Conservation (phyloP, 768 basidiomycete genomes). For the Grammothele lineata region DNA sequence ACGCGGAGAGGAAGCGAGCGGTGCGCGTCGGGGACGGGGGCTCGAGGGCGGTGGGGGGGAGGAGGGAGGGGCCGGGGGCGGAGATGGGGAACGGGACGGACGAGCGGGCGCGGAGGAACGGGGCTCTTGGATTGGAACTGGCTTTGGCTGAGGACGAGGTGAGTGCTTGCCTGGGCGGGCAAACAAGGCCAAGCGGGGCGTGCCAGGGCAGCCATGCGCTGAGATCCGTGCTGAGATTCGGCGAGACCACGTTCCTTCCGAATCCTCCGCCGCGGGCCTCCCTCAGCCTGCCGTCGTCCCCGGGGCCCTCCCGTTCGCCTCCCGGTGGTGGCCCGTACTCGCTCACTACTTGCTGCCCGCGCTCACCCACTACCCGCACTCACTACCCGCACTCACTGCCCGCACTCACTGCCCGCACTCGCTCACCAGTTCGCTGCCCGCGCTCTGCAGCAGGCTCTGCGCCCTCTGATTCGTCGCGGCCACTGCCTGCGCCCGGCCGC, state of each 20-base stretch:
- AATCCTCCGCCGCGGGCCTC: neutral
- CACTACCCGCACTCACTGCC: neutral
- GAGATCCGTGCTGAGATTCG: neutral
- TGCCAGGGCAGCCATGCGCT: neutral
- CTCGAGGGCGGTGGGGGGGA: neutral
- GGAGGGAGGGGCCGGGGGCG: neutral
- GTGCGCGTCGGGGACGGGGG: neutral
- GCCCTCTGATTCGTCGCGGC: too few relatives aligned
- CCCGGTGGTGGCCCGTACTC: constrained; percentile 1
- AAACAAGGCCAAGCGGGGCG: constrained; percentile 20
- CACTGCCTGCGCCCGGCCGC: too few relatives aligned
- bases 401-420: neutral
- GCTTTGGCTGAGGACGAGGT: too few relatives aligned
- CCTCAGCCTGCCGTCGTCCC: too few relatives aligned
- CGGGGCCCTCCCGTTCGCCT: neutral
- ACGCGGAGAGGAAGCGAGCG: neutral
- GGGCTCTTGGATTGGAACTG: too few relatives aligned
- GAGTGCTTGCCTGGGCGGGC: constrained; percentile 1
- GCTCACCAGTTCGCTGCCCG: neutral
- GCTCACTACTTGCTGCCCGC: too few relatives aligned
- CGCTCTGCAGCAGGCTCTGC: too few relatives aligned
- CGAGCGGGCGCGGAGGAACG: too few relatives aligned
- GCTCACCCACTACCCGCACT: too few relatives aligned
- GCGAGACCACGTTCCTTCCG: constrained; percentile 5
- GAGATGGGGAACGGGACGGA: constrained; percentile 9